Conservation (phyloP, 352 stramenopile species). For the Pythium guiyangense region DNA sequence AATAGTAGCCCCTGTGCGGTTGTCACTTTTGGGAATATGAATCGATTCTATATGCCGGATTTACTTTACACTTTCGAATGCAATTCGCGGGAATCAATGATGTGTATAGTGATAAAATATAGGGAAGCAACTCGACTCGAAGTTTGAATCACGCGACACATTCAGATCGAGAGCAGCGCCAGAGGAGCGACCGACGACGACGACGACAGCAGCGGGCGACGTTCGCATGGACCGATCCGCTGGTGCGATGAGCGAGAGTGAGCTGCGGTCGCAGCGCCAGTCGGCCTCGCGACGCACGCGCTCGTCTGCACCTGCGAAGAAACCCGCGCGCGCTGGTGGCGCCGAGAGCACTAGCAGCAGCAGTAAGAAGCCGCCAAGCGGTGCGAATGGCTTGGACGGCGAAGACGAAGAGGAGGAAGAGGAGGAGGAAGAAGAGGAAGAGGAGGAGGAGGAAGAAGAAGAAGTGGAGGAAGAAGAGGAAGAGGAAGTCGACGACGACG, state of each 20-base stretch:
- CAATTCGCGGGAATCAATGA: too few species aligned
- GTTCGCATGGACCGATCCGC: not conserved
- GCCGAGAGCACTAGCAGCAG: slow-evolving; percentile 3
- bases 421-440: slow-evolving; percentile 46
- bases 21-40: too few species aligned
- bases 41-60: too few species aligned
- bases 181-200: too few species aligned
- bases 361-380: not conserved
- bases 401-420: slow-evolving; percentile 46
- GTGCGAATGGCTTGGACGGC: slow-evolving; percentile 19
- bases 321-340: too few species aligned
- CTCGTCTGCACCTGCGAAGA: slow-evolving; percentile 8
- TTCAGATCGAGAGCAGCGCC: too few species aligned
- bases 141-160: too few species aligned
- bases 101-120: too few species aligned
- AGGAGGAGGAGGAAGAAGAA: slow-evolving; percentile 41
- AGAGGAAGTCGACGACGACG: slow-evolving; percentile 20
- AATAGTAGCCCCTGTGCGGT: too few species aligned
- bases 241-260: not conserved
- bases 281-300: slow-evolving; percentile 31
- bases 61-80: too few species aligned
- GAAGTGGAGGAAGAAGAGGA: slow-evolving; percentile 42
- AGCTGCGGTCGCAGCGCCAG: slow-evolving; percentile 26
- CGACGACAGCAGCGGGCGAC: too few species aligned
- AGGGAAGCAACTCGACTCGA: too few species aligned